These are phyloP conservation scores for Phalaenopsis equestris DNA, from an alignment of 106 monocot species.

Conservation along the genomic window DNA sequence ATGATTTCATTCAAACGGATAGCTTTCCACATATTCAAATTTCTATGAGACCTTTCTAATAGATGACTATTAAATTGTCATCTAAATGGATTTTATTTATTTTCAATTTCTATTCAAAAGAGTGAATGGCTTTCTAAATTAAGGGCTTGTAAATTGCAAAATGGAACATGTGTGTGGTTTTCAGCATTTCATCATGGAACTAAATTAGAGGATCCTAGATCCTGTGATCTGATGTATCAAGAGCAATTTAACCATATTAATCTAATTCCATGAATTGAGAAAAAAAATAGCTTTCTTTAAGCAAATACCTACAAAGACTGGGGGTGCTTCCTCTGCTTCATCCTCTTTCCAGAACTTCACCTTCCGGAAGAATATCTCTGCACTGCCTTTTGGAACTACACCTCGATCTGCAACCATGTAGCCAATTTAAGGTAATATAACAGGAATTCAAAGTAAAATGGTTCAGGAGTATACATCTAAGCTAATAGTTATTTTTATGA, in stretches of 20 bases:
- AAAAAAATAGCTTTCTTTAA: slow-evolving; percentile 3
- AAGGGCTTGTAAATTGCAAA: not conserved
- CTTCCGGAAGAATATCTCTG: slow-evolving; percentile 95
- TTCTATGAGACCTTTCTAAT: not conserved
- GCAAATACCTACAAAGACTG: slow-evolving; percentile 95
- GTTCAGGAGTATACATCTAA: not conserved
- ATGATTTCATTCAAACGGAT: not conserved
- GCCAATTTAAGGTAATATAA: not conserved
- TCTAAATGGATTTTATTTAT: not conserved
- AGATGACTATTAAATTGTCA: not conserved
- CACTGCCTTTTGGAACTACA: slow-evolving; percentile 85
- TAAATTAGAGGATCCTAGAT: too few species aligned
- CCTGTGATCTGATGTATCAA: not conserved
- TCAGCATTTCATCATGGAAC: not conserved
- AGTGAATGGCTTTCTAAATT: not conserved
- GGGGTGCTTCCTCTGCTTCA: slow-evolving; percentile 93
- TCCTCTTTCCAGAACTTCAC: slow-evolving; percentile 98
- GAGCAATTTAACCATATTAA: slow-evolving; percentile 1
- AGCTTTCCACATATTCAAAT: not conserved
- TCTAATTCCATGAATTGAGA: not conserved
- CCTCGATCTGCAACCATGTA: slow-evolving; percentile 62
- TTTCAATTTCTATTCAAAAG: not conserved
- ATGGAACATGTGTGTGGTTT: not conserved
- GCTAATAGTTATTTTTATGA: not conserved
- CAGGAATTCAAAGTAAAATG: not conserved